Evolutionary conservation across 2,329 filamentous ascomycete genomes (phyloP).

Genomic region (Colletotrichum sp.): DNA sequence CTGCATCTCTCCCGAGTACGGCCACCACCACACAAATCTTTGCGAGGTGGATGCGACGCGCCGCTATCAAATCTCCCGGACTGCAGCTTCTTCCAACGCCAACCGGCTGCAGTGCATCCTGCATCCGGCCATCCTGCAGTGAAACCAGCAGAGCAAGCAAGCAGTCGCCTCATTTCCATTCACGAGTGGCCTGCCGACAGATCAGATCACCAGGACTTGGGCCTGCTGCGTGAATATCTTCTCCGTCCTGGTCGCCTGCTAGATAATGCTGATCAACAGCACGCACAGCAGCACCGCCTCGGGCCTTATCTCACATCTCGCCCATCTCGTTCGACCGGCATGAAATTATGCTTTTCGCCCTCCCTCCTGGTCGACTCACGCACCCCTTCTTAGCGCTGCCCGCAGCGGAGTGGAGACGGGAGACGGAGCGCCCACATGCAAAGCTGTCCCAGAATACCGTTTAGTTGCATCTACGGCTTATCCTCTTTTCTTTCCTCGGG

Average conservation of each 20-base stretch:
- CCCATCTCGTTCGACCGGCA: not conserved
- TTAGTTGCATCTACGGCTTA: slow-evolving; percentile 18
- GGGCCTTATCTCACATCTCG: slow-evolving; percentile 9
- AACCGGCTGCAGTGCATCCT: slow-evolving; percentile 3
- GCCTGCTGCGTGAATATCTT: not conserved
- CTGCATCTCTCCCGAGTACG: not conserved
- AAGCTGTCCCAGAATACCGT: not conserved
- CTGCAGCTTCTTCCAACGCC: not conserved
- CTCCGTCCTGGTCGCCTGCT: not conserved
- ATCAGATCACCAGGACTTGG: not conserved
- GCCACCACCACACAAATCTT: not conserved
- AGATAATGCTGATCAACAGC: slow-evolving; percentile 1
- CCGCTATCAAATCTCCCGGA: not conserved
- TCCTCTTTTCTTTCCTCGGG: slow-evolving; percentile 1
- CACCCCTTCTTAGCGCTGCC: slow-evolving; percentile 12
- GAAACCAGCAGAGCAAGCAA: not conserved
- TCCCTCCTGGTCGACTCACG: slow-evolving; percentile 1
- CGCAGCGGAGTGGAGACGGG: not conserved
- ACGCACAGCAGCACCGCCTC: not conserved
- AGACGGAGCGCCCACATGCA: not conserved
- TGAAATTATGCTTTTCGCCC: slow-evolving; percentile 8
- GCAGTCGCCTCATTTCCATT: not conserved
- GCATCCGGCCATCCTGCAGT: not conserved
- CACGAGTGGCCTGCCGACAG: not conserved
- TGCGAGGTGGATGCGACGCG: not conserved